phyloP scores from a whole-genome alignment of 805 yeast genomes.

The Limtongozyma cylindracea region DNA sequence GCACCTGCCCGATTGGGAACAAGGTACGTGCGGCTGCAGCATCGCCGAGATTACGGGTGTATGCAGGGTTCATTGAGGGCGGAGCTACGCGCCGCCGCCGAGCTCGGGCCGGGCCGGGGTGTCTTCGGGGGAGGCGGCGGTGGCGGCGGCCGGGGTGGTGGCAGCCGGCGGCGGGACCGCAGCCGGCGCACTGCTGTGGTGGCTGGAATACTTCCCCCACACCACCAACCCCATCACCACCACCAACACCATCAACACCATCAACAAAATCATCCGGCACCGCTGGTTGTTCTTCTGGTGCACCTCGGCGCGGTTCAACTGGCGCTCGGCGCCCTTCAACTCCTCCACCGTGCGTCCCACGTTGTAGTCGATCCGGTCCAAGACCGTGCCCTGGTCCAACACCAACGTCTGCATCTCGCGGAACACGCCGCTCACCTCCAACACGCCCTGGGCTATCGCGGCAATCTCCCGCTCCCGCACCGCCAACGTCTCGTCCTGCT shows the following conservation, averaged over 20 bases:
- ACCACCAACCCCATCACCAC: conserved; percentile 45
- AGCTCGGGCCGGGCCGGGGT: too few relatives aligned
- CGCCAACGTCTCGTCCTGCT: conserved; percentile 13
- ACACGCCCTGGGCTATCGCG: conserved; percentile 77
- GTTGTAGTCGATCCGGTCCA: conserved; percentile 88
- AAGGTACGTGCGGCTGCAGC: too few relatives aligned
- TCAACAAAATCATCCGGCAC: conserved; percentile 62
- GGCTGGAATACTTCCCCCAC: too few relatives aligned
- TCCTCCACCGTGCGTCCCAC: conserved; percentile 57
- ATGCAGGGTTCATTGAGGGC: too few relatives aligned
- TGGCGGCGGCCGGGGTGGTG: too few relatives aligned
- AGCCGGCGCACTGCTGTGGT: too few relatives aligned
- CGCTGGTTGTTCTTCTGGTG: conserved; percentile 81
- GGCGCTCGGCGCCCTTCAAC: conserved; percentile 52
- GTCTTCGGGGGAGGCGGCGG: too few relatives aligned
- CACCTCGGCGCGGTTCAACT: conserved; percentile 46
- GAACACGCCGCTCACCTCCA: conserved; percentile 83
- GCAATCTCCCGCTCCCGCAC: conserved; percentile 80
- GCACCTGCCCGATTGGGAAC: too few relatives aligned
- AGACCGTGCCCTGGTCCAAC: conserved; percentile 83
- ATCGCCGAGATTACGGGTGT: too few relatives aligned
- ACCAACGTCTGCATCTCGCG: conserved; percentile 80
- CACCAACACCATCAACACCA: conserved; percentile 46
- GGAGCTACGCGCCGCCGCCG: too few relatives aligned
- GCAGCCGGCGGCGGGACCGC: too few relatives aligned